A percentile compares a stretch with the other conserved stretches of the same genome.
Evolutionary conservation across 306 rosid species (phyloP).

Genomic region (Morella rubra): DNA sequence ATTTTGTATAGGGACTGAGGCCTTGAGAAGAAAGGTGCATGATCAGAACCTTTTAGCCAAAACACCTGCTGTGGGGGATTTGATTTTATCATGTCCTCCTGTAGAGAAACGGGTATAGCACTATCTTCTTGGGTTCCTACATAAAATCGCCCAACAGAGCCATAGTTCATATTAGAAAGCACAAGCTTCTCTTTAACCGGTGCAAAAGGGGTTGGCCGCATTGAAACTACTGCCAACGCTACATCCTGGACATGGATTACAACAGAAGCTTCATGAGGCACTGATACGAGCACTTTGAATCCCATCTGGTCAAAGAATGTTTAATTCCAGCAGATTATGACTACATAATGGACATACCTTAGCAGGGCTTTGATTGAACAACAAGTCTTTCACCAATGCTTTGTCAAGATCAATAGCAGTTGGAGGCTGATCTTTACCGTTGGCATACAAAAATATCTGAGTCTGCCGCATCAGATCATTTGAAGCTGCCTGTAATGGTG

Average conservation of each 20-base stretch:
- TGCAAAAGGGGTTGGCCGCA: conserved; percentile 85
- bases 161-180: conserved; percentile 69
- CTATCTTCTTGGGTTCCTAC: conserved; percentile 82
- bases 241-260: not conserved
- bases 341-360: conserved; percentile 48
- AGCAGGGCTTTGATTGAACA: conserved; percentile 86
- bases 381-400: conserved; percentile 68
- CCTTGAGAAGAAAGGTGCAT: conserved; percentile 92
- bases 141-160: conserved; percentile 72
- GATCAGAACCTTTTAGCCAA: conserved; percentile 77
- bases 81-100: conserved; percentile 69
- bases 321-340: not conserved
- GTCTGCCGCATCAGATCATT: conserved; percentile 88
- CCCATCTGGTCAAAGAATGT: not conserved
- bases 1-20: conserved; percentile 93
- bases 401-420: conserved; percentile 80
- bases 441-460: conserved; percentile 74
- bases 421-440: conserved; percentile 79
- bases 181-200: conserved; percentile 75
- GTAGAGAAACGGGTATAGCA: conserved; percentile 67
- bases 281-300: not conserved
- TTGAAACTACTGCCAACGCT: conserved; percentile 74
- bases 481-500: conserved; percentile 58
- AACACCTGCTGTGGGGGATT: conserved; percentile 75
- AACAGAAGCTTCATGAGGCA: no score